Percentiles rank a stretch among this genome's conserved stretches.
Evolutionary conservation across 139 green algal species (phyloP).

Genomic region (Coccomyxa sp.): DNA sequence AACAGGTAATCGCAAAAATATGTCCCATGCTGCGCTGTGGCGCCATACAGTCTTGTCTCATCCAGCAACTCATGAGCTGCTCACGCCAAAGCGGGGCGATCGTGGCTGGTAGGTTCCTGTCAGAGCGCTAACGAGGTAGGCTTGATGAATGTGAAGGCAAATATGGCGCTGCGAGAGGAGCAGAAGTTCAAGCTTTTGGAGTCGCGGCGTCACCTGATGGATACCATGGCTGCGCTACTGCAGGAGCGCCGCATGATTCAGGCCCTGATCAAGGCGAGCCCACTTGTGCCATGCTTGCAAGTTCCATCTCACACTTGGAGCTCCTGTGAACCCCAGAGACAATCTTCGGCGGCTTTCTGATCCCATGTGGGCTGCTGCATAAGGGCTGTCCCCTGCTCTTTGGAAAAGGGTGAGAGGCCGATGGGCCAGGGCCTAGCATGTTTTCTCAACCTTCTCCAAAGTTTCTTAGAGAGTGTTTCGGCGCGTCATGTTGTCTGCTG

Average conservation of each 20-base stretch:
- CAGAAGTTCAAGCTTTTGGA: not conserved
- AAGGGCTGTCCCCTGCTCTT: not conserved
- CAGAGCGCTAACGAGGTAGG: not conserved
- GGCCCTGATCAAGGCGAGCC: not conserved
- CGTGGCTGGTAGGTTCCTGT: not conserved
- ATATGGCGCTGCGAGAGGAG: not conserved
- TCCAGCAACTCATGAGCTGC: not conserved
- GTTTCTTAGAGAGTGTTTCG: too few relatives aligned
- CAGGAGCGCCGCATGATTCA: not conserved
- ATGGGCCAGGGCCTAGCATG: too few relatives aligned
- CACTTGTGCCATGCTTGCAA: not conserved
- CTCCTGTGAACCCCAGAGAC: not conserved
- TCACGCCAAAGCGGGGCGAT: not conserved
- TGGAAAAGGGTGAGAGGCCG: too few relatives aligned
- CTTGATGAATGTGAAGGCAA: not conserved
- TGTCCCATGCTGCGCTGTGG: not conserved
- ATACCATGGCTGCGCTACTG: not conserved
- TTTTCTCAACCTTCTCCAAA: too few relatives aligned
- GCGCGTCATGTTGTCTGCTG: too few relatives aligned
- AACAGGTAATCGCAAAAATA: not conserved
- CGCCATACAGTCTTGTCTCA: not conserved
- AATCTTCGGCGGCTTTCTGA: not conserved
- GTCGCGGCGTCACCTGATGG: not conserved
- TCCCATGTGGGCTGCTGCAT: not conserved
- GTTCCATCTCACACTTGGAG: not conserved